Evolutionary conservation across 192 early-diverging fungal species (phyloP), one percentile per base, ranked within the genome.

Genomic region (Bifiguratus adelaidae): DNA sequence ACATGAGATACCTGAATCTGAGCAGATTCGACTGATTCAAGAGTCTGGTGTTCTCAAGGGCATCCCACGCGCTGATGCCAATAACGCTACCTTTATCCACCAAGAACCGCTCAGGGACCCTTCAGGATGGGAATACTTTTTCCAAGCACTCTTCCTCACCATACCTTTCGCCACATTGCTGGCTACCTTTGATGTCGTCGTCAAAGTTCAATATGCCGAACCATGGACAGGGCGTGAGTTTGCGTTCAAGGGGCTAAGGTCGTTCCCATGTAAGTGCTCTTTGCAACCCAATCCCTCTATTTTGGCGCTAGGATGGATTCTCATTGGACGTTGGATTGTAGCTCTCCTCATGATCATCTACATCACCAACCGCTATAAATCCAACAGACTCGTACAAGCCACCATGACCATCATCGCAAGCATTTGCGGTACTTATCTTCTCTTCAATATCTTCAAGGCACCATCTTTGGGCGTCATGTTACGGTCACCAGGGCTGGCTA

Each of bases 391-490:
- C 3, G 67, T 67, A 9, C 70, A 75, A 36, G 47, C 66, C 11
- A 26, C 65, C 26, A 75, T 78, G 72, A 58, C 74, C 33, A 7
- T 67, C 30, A 55, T 58, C 3, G 60, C 77, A 15, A 57, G 61
- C 4, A 30, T 68, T 3, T 67, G 63, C 35, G 82, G 82, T 13
- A 71, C 72, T 33, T 80, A 78, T 46, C 75, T 85, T 43, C 35
- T 85, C 13, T 72, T 80, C 44, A 77, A 78, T 18, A 66, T 77
- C 50, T 47, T 69, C 44, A 65, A 78, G 25, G 73, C 82, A 4
- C 79, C 82, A 2, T 74, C 80, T 0, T 60, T 85, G 46, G 82
- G 82, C 5, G 76, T 78, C 44, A 85, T 85, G 82, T 61, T 74
- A 25, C 73, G 78, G 7, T 74, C 77, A 7, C 82, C 82, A 1